Evolutionary conservation across 2,329 filamentous ascomycete species (phyloP).

Genomic region (Botryosphaeria dothidea): DNA sequence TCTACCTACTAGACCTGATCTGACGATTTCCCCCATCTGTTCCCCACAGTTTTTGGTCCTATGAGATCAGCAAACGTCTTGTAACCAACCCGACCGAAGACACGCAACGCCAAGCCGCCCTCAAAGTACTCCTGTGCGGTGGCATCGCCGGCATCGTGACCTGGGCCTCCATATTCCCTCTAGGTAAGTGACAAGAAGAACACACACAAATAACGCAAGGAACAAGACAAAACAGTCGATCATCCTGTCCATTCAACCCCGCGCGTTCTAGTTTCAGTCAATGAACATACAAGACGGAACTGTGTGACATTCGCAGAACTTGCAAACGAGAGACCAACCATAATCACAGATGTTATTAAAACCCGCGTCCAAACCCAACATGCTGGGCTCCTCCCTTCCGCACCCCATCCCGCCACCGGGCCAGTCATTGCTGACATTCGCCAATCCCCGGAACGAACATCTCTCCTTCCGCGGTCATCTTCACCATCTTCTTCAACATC

Average conservation of each 20-base stretch:
- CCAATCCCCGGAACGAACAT: slow-evolving; percentile 1
- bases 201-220: background rate
- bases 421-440: background rate
- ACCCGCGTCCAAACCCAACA: slow-evolving; percentile 81
- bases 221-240: no score
- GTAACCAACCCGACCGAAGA: slow-evolving; percentile 42
- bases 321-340: background rate
- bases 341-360: slow-evolving; percentile 75
- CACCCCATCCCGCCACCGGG: background rate
- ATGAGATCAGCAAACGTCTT: slow-evolving; percentile 69
- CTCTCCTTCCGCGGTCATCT: background rate
- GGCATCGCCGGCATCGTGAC: slow-evolving; percentile 84
- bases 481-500: background rate
- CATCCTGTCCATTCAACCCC: no score
- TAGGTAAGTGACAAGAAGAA: slow-evolving; percentile 43
- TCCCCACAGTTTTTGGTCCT: slow-evolving; percentile 73
- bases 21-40: no score
- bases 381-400: background rate
- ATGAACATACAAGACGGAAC: no score
- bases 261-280: no score
- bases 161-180: slow-evolving; percentile 86
- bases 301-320: no score
- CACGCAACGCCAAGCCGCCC: slow-evolving; percentile 52
- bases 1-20: no score
- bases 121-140: slow-evolving; percentile 76